phyloP scores from a whole-genome alignment of 805 yeast genomes.

The Kodamaea neixiangensis region DNA sequence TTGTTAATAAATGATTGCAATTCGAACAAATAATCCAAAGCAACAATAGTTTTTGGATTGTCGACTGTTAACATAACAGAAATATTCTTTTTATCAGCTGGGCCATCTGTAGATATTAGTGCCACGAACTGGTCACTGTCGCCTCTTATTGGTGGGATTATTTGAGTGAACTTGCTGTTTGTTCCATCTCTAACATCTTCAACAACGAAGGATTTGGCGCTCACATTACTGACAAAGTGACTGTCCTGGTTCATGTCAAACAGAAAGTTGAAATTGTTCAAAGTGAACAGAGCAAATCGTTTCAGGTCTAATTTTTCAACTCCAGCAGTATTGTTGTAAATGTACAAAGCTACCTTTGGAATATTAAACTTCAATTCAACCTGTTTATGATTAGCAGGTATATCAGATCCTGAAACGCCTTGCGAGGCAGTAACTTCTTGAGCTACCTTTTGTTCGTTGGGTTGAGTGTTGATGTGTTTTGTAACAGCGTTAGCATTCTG shows the following conservation, averaged over 20 bases:
- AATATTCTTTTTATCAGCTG: slow-evolving; percentile 39
- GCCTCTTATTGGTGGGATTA: slow-evolving; percentile 69
- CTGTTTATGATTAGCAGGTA: slow-evolving; percentile 33
- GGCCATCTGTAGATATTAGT: slow-evolving; percentile 46
- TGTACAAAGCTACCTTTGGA: slow-evolving; percentile 63
- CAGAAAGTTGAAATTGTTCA: slow-evolving; percentile 57
- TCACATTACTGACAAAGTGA: slow-evolving; percentile 58
- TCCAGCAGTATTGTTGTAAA: slow-evolving; percentile 54
- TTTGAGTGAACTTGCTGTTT: slow-evolving; percentile 72
- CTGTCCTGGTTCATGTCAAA: slow-evolving; percentile 56
- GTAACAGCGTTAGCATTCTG: slow-evolving; percentile 57
- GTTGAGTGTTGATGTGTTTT: slow-evolving; percentile 21
- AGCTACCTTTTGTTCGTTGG: background rate
- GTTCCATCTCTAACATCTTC: slow-evolving; percentile 66
- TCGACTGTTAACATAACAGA: slow-evolving; percentile 65
- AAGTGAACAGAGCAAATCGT: slow-evolving; percentile 40
- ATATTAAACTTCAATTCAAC: slow-evolving; percentile 55
- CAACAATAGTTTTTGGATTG: slow-evolving; percentile 77
- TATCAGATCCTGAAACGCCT: background rate
- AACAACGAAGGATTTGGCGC: slow-evolving; percentile 71
- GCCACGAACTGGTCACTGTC: slow-evolving; percentile 73
- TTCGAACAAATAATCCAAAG: slow-evolving; percentile 83
- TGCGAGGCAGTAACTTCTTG: background rate
- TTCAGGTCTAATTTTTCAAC: slow-evolving; percentile 36
- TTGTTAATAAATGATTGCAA: slow-evolving; percentile 62